Conservation (phyloP, 2,329 filamentous ascomycete genomes). For the Diaporthe caulivora region DNA sequence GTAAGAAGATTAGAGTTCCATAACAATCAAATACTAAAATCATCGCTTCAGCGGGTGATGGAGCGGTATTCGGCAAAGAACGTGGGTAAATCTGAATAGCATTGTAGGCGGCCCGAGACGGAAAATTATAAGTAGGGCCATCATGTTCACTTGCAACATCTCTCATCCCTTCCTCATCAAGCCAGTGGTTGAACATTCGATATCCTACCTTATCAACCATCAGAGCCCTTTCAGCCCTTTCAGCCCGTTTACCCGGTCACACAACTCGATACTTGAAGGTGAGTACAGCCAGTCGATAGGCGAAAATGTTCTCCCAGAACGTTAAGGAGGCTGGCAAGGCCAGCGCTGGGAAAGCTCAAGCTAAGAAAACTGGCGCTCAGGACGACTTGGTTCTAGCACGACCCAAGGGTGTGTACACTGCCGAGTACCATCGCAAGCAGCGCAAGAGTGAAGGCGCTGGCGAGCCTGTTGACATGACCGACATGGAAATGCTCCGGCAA, state of each 20-base stretch:
- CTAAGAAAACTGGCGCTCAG: background rate
- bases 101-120: background rate
- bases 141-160: background rate
- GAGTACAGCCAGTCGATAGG: background rate
- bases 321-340: background rate
- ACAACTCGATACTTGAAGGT: background rate
- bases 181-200: background rate
- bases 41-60: background rate
- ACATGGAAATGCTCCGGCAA: too few species aligned
- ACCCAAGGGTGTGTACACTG: constrained; percentile 6
- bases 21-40: background rate
- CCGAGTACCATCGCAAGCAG: background rate
- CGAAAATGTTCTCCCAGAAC: background rate
- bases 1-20: background rate
- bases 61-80: background rate
- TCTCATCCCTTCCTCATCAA: background rate
- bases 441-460: background rate
- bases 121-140: background rate
- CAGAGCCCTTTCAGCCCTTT: background rate
- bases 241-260: background rate
- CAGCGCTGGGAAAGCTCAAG: too few species aligned
- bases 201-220: background rate
- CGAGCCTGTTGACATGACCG: background rate
- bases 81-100: background rate
- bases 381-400: background rate